Conservation (phyloP, 108 stramenopile species). For the Fragilaria radians region DNA sequence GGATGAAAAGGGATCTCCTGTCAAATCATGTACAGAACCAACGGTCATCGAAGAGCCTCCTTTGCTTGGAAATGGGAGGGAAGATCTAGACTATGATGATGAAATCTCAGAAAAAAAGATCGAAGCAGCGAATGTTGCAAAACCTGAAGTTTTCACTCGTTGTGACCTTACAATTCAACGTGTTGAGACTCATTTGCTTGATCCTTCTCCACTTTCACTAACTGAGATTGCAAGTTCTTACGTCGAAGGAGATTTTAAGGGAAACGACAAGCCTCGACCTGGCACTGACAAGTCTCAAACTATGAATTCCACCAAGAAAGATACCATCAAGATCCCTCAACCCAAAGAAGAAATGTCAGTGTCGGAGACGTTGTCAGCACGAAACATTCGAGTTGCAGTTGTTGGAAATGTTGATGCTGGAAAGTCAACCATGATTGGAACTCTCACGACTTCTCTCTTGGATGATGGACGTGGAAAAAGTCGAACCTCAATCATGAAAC, state of each 20-base stretch:
- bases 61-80: constrained; percentile 1
- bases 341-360: constrained; percentile 18
- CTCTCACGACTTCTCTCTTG: constrained; percentile 79
- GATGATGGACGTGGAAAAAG: constrained; percentile 96
- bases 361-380: constrained; percentile 63
- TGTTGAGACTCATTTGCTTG: constrained; percentile 75
- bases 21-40: no score
- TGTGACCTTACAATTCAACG: constrained; percentile 67
- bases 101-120: no score
- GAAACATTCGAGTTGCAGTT: constrained; percentile 84
- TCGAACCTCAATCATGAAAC: constrained; percentile 90
- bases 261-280: constrained; percentile 15
- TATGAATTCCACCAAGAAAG: background rate
- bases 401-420: constrained; percentile 81
- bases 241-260: constrained; percentile 16
- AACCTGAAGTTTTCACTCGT: constrained; percentile 39
- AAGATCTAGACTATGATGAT: constrained; percentile 18
- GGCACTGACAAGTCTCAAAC: constrained; percentile 9
- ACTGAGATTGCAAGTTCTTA: constrained; percentile 22
- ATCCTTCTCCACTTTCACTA: constrained; percentile 54
- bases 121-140: constrained; percentile 44
- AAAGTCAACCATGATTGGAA: constrained; percentile 78
- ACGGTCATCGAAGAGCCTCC: background rate
- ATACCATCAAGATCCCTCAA: constrained; percentile 2
- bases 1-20: constrained; percentile 5